A percentile compares a stretch with the other conserved stretches of the same genome.
Evolutionary conservation across 768 basidiomycete genomes (phyloP).

Genomic region (Hericium erinaceus): DNA sequence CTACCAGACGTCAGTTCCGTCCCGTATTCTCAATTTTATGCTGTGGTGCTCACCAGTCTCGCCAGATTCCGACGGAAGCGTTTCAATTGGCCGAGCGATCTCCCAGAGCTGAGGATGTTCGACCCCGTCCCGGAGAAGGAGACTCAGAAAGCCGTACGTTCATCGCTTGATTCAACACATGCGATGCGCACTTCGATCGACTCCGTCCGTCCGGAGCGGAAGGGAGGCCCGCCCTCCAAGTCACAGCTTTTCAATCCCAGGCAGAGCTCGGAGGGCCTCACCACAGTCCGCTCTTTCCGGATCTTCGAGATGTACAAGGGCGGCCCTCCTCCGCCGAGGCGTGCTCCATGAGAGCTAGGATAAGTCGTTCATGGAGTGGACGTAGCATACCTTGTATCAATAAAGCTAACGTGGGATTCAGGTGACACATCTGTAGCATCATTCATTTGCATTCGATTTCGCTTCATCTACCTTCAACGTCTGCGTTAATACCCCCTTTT

Average conservation of each 20-base stretch:
- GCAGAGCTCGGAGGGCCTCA: slow-evolving; percentile 9
- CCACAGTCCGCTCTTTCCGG: slow-evolving; percentile 7
- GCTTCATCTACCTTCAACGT: no score
- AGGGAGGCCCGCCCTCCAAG: neutral
- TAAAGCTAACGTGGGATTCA: no score
- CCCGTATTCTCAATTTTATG: slow-evolving; percentile 5
- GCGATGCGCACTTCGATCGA: neutral
- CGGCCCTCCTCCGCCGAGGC: neutral
- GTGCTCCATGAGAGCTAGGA: no score
- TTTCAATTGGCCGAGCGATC: slow-evolving; percentile 57
- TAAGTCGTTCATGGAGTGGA: no score
- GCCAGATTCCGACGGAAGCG: slow-evolving; percentile 56
- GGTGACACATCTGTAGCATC: no score
- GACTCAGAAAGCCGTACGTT: no score
- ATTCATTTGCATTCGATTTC: no score
- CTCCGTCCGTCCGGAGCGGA: neutral
- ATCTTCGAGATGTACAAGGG: slow-evolving; percentile 12
- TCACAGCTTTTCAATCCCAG: neutral
- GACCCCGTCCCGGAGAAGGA: neutral
- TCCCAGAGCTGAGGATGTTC: slow-evolving; percentile 11
- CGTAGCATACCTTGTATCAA: no score
- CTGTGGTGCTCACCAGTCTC: slow-evolving; percentile 1
- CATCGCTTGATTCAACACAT: no score
- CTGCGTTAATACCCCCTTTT: no score
- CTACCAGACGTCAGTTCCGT: slow-evolving; percentile 44